These are phyloP conservation scores for Venturia oleaginea DNA, from an alignment of 2,329 filamentous ascomycete genomes.

Conservation along the genomic window DNA sequence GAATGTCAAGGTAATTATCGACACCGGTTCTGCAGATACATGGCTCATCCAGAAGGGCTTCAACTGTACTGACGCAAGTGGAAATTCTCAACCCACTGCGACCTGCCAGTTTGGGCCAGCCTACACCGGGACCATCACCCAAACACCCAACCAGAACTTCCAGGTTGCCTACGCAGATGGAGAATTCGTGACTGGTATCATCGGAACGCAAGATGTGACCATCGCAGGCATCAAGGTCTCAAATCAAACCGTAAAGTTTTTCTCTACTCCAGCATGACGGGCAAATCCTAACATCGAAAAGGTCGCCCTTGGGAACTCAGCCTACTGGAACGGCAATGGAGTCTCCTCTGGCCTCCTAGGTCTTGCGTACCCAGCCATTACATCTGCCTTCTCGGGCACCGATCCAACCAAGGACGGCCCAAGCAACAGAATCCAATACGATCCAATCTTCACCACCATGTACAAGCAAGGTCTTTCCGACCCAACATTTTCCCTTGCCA, in stretches of 20 bases:
- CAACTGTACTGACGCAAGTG: constrained; percentile 25
- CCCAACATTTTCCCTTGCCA: constrained; percentile 41
- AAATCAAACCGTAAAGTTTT: constrained; percentile 24
- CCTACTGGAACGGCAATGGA: constrained; percentile 36
- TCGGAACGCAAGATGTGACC: constrained; percentile 33
- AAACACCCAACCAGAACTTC: constrained; percentile 33
- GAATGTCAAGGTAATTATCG: constrained; percentile 31
- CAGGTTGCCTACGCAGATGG: constrained; percentile 37
- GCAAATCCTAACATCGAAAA: constrained; percentile 16
- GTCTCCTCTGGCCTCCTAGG: constrained; percentile 42
- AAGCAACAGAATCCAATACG: constrained; percentile 31
- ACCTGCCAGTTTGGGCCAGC: constrained; percentile 26
- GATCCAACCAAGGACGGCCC: constrained; percentile 18
- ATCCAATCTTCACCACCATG: constrained; percentile 44
- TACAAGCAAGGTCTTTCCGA: constrained; percentile 34
- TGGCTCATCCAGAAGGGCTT: constrained; percentile 32
- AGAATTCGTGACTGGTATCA: constrained; percentile 31
- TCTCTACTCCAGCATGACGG: background rate
- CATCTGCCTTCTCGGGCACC: constrained; percentile 30
- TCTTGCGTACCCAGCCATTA: constrained; percentile 42
- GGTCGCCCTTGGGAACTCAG: constrained; percentile 37
- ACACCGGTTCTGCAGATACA: constrained; percentile 41
- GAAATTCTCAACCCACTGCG: constrained; percentile 17
- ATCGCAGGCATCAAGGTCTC: constrained; percentile 39
- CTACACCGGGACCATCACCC: constrained; percentile 20